Conservation (phyloP, 805 yeast species). For the Torulaspora maleeae region DNA sequence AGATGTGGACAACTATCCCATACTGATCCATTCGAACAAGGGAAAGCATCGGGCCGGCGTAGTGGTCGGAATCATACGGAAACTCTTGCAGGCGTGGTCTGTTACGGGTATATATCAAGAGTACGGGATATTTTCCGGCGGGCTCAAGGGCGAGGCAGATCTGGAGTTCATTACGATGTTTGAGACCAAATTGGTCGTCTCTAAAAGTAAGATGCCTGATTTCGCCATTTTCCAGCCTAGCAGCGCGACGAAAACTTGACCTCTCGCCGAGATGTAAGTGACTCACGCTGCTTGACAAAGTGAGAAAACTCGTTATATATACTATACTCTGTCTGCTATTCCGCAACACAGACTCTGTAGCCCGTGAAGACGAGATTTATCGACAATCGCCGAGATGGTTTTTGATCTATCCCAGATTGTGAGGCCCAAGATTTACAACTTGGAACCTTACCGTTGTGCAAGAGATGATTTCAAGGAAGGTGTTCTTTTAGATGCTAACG, state of each 20-base stretch:
- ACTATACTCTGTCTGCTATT: not conserved
- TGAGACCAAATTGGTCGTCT: constrained; percentile 54
- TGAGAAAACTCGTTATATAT: not conserved
- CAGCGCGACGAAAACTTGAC: constrained; percentile 4
- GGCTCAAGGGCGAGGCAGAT: constrained; percentile 82
- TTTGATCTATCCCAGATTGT: constrained; percentile 43
- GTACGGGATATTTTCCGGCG: constrained; percentile 86
- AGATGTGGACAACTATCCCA: constrained; percentile 72
- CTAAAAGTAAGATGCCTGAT: constrained; percentile 50
- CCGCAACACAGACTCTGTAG: not conserved
- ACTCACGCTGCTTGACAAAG: constrained; percentile 1
- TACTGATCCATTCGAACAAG: constrained; percentile 86
- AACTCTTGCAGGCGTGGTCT: constrained; percentile 87
- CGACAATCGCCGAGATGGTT: constrained; percentile 14
- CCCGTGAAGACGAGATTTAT: not conserved
- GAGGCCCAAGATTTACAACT: constrained; percentile 75
- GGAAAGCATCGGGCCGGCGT: constrained; percentile 98
- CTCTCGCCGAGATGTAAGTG: not conserved
- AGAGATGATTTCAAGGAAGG: constrained; percentile 92
- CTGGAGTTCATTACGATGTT: constrained; percentile 84
- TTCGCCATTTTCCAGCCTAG: constrained; percentile 40
- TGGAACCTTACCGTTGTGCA: constrained; percentile 95
- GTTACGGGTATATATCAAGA: constrained; percentile 90
- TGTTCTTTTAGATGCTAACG: constrained; percentile 88
- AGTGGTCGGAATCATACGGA: constrained; percentile 84